Evolutionary conservation across 164 flowering plant genomes (phyloP), one percentile per base, ranked within the genome.

Genomic region (Kingdonia uniflora): DNA sequence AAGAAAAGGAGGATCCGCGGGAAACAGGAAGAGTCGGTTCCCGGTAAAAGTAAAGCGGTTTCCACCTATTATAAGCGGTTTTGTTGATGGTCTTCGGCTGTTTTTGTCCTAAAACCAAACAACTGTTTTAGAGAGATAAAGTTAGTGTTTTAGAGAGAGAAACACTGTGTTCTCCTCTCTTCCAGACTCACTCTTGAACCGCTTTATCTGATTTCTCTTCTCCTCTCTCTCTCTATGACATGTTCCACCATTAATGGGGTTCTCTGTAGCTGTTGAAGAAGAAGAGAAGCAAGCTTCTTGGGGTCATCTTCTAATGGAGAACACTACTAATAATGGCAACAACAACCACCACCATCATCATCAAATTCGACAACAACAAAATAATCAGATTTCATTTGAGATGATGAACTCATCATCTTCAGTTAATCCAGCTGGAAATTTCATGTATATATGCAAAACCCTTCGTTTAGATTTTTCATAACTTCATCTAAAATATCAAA

Each of bases 321-420:
- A 49, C 59, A 29, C 64, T 62, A 40, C 51, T 35, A 63, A 35
- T 41, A 63, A 59, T 53, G 47, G 53, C 51, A 42, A 19, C 62
- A 51, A n/a, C 63, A 67, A 25, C 4, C 65, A 56, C 13, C 49
- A 56, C n/a, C n/a, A n/a, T n/a, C n/a, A n/a, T n/a, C n/a, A n/a
- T n/a, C n/a, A n/a, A n/a, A n/a, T n/a, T n/a, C n/a, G n/a, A 14
- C 60, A 59, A 55, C 24, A 16, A 54, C 56, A 62, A 44, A 63
- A 61, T 40, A 57, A 55, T 17, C 64, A 56, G 14, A 75, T 78
- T 56, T 65, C 83, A 12, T 75, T 62, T 45, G 84, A 76, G 57
- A 80, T 79, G 78, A 80, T 80, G 78, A 86, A 78, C 19, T 54
- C 86, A 54, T 67, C 82, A 4, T 70, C 85, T 45, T 58, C 70